A percentile compares a stretch with the other conserved stretches of the same genome.
Evolutionary conservation across 768 basidiomycete genomes (phyloP).

Genomic region (Mycena vitilis): DNA sequence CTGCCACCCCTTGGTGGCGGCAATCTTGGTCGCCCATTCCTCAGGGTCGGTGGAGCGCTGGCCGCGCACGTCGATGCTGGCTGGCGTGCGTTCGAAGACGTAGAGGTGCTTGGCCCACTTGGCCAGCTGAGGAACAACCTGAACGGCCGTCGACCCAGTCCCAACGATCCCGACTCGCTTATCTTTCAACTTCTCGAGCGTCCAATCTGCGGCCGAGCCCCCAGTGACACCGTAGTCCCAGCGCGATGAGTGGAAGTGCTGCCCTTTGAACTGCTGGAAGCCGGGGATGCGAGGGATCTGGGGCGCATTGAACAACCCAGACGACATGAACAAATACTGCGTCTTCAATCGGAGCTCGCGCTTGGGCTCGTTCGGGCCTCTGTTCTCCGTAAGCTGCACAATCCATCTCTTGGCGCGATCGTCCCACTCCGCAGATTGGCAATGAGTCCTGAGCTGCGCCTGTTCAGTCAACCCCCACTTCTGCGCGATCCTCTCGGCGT

Average conservation of each 20-base stretch:
- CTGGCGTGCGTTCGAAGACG: slow-evolving; percentile 38
- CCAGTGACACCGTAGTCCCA: slow-evolving; percentile 34
- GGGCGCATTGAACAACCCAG: slow-evolving; percentile 16
- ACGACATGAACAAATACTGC: slow-evolving; percentile 16
- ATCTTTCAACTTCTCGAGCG: slow-evolving; percentile 24
- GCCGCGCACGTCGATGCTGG: slow-evolving; percentile 31
- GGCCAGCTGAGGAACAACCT: slow-evolving; percentile 33
- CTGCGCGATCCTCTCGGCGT: slow-evolving; percentile 35
- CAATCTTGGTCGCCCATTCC: slow-evolving; percentile 24
- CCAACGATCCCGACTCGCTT: slow-evolving; percentile 35
- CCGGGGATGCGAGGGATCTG: slow-evolving; percentile 27
- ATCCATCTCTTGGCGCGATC: slow-evolving; percentile 14
- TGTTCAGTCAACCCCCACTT: slow-evolving; percentile 31
- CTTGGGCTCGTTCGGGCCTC: slow-evolving; percentile 11
- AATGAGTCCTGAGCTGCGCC: slow-evolving; percentile 27
- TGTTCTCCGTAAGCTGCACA: slow-evolving; percentile 5
- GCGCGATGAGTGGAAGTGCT: slow-evolving; percentile 33
- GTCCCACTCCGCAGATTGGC: slow-evolving; percentile 11
- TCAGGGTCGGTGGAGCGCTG: slow-evolving; percentile 29
- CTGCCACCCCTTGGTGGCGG: slow-evolving; percentile 31
- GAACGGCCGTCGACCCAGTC: slow-evolving; percentile 37
- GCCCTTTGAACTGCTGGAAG: slow-evolving; percentile 21
- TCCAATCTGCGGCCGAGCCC: slow-evolving; percentile 1
- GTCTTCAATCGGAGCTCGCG: slow-evolving; percentile 1
- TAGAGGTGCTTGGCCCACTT: slow-evolving; percentile 31